Evolutionary conservation across 306 rosid genomes (phyloP), one percentile per base, ranked within the genome.

Genomic region (Rosa chinensis): DNA sequence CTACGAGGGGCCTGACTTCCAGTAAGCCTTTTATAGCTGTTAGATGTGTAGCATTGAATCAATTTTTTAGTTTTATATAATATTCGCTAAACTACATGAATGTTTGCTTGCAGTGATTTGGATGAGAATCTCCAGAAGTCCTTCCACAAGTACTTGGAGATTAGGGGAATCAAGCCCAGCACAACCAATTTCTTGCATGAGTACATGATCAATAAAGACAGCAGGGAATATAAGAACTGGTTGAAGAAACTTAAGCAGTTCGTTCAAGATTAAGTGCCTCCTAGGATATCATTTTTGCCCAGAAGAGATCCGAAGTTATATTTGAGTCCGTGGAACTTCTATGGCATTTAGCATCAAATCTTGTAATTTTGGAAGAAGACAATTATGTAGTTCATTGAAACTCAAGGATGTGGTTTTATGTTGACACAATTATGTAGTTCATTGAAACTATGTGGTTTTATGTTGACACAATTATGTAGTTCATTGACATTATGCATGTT

Each of bases 131-230:
- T 95, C 85, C 96, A 88, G 75, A 93, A 87, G 90, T 87, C 98
- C 58, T 91, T 95, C 84, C 93, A 83, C 70, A 95, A 72, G 87
- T 95, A 89, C 76, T 89, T 95, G 68, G 94, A 91, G 89, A 90
- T 95, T 17, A 93, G 99, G 80, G 99, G 98, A 74, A 91, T 95
- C 83, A 93, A 87, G 73, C 96, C 98, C 7, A 89, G 93, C 89
- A 88, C 97, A 66, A 86, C 91, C 53, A 87, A 89, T 75, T 92
- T 91, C 87, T 82, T 95, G 88, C 99, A 95, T 18, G 96, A 91
- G 93, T 95, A 90, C 89, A 95, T 95, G 99, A 90, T 91, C 88
- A 88, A 91, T 91, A 95, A 93, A 78, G 97, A 95, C 77, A 87
- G 96, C 72, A 93, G 74, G 79, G 99, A 95, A 80, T 89, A 89